A percentile compares a stretch with the other conserved stretches of the same genome.
Conservation (phyloP, 768 basidiomycete species). For the Coprinopsis cinerea region DNA sequence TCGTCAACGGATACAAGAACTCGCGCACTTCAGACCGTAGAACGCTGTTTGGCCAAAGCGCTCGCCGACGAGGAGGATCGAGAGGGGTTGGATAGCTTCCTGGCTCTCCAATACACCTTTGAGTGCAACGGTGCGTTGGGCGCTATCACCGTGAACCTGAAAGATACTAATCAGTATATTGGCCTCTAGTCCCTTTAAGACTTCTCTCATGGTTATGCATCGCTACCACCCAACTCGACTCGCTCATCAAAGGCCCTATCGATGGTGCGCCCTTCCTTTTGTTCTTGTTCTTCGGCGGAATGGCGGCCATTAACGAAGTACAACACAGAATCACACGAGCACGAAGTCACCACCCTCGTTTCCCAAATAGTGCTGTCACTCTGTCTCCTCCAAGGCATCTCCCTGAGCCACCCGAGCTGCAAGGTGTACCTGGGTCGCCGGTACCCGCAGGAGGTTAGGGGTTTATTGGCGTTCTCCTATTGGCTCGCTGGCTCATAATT, state of each 20-base stretch:
- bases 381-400: constrained; percentile 71
- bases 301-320: constrained; percentile 6
- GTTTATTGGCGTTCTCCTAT: background rate
- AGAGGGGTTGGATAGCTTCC: constrained; percentile 47
- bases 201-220: constrained; percentile 56
- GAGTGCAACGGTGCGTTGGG: constrained; percentile 64
- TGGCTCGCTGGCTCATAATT: background rate
- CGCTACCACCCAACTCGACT: constrained; percentile 46
- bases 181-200: constrained; percentile 54
- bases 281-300: background rate
- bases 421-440: constrained; percentile 67
- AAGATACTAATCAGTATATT: background rate
- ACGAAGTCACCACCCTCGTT: constrained; percentile 43
- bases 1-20: constrained; percentile 46
- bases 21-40: constrained; percentile 50
- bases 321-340: constrained; percentile 29
- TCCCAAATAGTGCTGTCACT: constrained; percentile 54
- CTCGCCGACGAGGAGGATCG: constrained; percentile 34
- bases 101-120: constrained; percentile 70
- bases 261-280: constrained; percentile 34
- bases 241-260: constrained; percentile 38
- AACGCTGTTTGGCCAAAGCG: constrained; percentile 47
- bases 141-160: background rate
- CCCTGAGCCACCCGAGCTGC: constrained; percentile 59
- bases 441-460: constrained; percentile 59